These are phyloP conservation scores for Epichloe baconii DNA, from an alignment of 2,329 filamentous ascomycete genomes.

Conservation along the genomic window DNA sequence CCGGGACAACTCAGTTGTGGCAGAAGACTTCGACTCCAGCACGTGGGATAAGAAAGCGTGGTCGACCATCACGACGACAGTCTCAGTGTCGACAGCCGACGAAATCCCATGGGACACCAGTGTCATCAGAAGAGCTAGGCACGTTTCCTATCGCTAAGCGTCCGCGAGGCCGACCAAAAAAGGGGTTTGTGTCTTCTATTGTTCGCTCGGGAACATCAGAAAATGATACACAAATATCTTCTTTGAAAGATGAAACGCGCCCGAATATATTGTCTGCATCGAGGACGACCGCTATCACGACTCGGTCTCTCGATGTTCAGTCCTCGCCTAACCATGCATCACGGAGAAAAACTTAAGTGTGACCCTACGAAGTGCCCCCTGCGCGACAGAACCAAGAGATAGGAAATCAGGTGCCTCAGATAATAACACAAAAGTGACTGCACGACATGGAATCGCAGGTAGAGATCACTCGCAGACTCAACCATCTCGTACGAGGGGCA, in stretches of 20 bases:
- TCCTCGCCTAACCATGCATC: neutral
- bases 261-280: neutral
- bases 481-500: neutral
- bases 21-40: neutral
- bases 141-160: slow-evolving; percentile 7
- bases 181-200: neutral
- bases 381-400: neutral
- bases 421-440: neutral
- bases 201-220: neutral
- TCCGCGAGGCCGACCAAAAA: slow-evolving; percentile 18
- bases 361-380: neutral
- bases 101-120: neutral
- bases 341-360: neutral
- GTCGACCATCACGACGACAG: slow-evolving; percentile 20
- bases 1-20: neutral
- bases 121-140: neutral
- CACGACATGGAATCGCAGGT: neutral
- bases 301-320: neutral
- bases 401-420: neutral
- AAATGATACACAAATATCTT: neutral
- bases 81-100: slow-evolving; percentile 1
- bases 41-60: slow-evolving; percentile 12
- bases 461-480: neutral
- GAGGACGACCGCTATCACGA: neutral
- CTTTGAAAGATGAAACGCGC: neutral